Evolutionary conservation across 345 rosid genomes (phyloP).

Genomic region (Durio zibethinus): DNA sequence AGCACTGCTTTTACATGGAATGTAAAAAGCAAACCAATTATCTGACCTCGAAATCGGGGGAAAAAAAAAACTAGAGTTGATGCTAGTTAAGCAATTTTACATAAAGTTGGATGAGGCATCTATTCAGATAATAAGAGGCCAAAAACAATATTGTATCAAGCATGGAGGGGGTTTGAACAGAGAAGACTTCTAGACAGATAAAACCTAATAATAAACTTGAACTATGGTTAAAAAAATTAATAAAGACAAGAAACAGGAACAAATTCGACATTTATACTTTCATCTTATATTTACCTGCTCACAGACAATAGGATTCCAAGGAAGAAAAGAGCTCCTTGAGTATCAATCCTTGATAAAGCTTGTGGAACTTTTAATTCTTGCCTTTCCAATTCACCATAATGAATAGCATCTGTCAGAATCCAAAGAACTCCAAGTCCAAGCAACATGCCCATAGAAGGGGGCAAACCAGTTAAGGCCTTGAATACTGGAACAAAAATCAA

Average conservation of each 20-base stretch:
- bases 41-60: background rate
- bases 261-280: background rate
- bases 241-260: background rate
- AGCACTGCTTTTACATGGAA: background rate
- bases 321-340: constrained; percentile 92
- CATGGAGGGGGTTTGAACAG: background rate
- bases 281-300: constrained; percentile 53
- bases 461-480: constrained; percentile 88
- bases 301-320: constrained; percentile 90
- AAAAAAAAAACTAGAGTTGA: background rate
- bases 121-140: no score
- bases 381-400: constrained; percentile 88
- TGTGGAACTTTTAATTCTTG: constrained; percentile 91
- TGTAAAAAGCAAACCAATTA: background rate
- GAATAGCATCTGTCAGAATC: constrained; percentile 95
- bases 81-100: background rate
- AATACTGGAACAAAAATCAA: constrained; percentile 87
- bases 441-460: constrained; percentile 94
- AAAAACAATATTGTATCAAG: no score
- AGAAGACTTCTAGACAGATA: background rate
- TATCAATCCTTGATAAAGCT: constrained; percentile 89
- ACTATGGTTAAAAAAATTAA: background rate
- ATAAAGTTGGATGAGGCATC: background rate
- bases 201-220: background rate
- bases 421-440: constrained; percentile 96